Evolutionary conservation across 2,329 filamentous ascomycete genomes (phyloP).

Genomic region (Epichloe festucae): DNA sequence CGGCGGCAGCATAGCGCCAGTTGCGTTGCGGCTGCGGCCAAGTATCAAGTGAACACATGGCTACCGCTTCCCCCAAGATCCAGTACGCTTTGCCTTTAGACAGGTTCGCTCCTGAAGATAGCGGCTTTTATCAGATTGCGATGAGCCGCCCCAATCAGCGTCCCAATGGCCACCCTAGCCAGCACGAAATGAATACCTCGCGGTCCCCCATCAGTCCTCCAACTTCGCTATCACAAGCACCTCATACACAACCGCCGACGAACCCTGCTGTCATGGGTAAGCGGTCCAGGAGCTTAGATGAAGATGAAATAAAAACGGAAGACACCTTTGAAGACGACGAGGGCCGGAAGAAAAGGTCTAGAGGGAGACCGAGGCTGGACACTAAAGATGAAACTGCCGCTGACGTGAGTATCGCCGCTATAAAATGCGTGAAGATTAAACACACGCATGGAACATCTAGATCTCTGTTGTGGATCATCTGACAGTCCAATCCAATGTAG

Average conservation of each 20-base stretch:
- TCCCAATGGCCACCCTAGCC: background rate
- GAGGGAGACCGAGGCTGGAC: constrained; percentile 64
- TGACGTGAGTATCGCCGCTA: constrained; percentile 46
- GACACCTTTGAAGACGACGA: constrained; percentile 22
- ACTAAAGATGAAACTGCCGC: constrained; percentile 65
- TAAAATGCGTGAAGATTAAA: background rate
- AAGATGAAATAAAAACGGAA: background rate
- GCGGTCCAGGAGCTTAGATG: constrained; percentile 10
- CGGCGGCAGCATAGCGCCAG: background rate
- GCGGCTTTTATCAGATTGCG: background rate
- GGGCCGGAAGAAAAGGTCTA: constrained; percentile 43
- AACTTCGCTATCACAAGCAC: background rate
- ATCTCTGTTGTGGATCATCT: background rate
- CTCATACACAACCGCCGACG: background rate
- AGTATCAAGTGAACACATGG: background rate
- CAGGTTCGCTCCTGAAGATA: no score
- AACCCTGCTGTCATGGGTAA: background rate
- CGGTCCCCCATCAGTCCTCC: background rate
- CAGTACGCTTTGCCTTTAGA: background rate
- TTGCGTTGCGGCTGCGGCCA: background rate
- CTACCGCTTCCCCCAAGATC: background rate
- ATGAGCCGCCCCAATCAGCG: background rate
- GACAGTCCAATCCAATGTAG: constrained; percentile 24
- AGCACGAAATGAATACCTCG: background rate
- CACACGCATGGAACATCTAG: background rate